Conservation (phyloP, 495 filamentous ascomycete genomes). For the Hypomontagnella monticulosa region DNA sequence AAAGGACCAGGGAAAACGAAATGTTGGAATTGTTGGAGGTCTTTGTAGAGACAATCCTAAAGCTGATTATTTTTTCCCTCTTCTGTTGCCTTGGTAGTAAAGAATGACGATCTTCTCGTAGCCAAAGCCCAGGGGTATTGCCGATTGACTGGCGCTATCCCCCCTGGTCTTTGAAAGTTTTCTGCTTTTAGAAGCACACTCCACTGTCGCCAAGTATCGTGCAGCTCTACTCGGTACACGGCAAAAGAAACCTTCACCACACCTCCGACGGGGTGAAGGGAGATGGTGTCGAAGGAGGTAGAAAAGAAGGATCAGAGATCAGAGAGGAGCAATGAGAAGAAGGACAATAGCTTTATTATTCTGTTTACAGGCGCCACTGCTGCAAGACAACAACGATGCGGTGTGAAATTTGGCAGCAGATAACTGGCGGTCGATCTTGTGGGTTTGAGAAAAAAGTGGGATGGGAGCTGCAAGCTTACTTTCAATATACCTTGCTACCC, state of each 20-base stretch:
- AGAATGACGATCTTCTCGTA: slow-evolving; percentile 24
- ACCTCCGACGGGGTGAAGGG: slow-evolving; percentile 25
- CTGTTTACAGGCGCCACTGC: slow-evolving; percentile 28
- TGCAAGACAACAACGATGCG: slow-evolving; percentile 29
- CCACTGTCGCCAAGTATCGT: slow-evolving; percentile 29
- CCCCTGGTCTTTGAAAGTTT: slow-evolving; percentile 33
- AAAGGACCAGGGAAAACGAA: neutral
- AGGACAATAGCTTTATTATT: slow-evolving; percentile 19
- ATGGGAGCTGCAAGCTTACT: slow-evolving; percentile 3
- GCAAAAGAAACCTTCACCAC: slow-evolving; percentile 32
- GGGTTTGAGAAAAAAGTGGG: slow-evolving; percentile 31
- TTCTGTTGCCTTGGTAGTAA: slow-evolving; percentile 9
- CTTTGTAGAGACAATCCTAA: slow-evolving; percentile 5
- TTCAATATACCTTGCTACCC: neutral
- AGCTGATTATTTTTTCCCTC: neutral
- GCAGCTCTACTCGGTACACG: slow-evolving; percentile 28
- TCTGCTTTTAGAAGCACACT: slow-evolving; percentile 34
- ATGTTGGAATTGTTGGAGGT: slow-evolving; percentile 10
- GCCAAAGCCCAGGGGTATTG: slow-evolving; percentile 37
- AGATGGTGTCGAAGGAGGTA: slow-evolving; percentile 20
- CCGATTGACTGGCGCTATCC: slow-evolving; percentile 27
- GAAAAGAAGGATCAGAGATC: slow-evolving; percentile 2
- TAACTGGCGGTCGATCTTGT: slow-evolving; percentile 38
- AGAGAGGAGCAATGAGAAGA: slow-evolving; percentile 18
- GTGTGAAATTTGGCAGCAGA: slow-evolving; percentile 42